Evolutionary conservation across 305 asterid species (phyloP).

Genomic region (Euphrasia arctica): DNA sequence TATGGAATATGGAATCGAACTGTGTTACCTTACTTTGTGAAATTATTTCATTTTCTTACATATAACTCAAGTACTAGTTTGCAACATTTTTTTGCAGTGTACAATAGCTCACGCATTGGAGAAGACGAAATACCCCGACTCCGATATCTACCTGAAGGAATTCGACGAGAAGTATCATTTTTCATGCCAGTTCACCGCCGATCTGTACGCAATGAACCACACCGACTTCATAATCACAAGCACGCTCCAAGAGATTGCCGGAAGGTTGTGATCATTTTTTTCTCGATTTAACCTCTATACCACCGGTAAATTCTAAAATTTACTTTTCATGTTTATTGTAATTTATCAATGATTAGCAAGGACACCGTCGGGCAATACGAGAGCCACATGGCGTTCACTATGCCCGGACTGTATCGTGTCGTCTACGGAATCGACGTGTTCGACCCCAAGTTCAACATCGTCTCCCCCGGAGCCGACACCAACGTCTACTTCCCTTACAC

Average conservation of each 20-base stretch:
- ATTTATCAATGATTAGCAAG: constrained; percentile 40
- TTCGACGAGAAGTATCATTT: constrained; percentile 76
- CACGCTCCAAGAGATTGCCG: constrained; percentile 86
- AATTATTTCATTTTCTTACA: not conserved
- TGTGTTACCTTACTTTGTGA: not conserved
- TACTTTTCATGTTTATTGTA: not conserved
- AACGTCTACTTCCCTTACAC: constrained; percentile 61
- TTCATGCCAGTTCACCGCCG: constrained; percentile 79
- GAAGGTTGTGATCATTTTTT: constrained; percentile 40
- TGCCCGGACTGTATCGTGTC: constrained; percentile 82
- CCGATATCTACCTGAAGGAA: constrained; percentile 61
- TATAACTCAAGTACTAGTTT: no score
- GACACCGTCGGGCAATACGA: constrained; percentile 80
- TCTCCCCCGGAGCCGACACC: constrained; percentile 75
- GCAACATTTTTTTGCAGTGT: constrained; percentile 33
- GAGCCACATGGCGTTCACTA: constrained; percentile 76
- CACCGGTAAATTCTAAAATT: not conserved
- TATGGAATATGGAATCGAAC: no score
- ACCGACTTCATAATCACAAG: constrained; percentile 84
- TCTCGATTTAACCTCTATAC: not conserved
- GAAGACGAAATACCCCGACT: constrained; percentile 81
- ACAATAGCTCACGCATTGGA: constrained; percentile 85
- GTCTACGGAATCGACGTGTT: constrained; percentile 75
- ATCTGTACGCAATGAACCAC: constrained; percentile 78
- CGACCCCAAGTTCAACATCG: constrained; percentile 82